phyloP scores from a whole-genome alignment of 805 yeast genomes.

The Hanseniaspora clermontiae region DNA sequence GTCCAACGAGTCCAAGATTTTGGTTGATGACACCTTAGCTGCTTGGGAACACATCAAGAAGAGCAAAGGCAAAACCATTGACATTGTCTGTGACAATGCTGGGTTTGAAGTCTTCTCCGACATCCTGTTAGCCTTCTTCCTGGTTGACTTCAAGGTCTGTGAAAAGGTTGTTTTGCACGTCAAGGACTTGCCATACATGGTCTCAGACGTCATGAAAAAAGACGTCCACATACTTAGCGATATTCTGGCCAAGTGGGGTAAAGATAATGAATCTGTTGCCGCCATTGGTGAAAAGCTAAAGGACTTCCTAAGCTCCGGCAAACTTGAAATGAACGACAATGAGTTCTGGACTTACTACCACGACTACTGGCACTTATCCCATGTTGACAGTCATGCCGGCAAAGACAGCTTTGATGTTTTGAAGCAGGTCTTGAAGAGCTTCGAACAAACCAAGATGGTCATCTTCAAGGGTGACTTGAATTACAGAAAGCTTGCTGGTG shows the following conservation, averaged over 20 bases:
- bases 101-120: constrained; percentile 95
- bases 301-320: constrained; percentile 35
- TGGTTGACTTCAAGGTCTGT: constrained; percentile 59
- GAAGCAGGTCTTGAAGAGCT: constrained; percentile 19
- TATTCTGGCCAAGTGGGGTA: constrained; percentile 4
- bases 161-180: constrained; percentile 65
- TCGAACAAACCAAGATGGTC: constrained; percentile 37
- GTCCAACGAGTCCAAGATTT: constrained; percentile 63
- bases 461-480: constrained; percentile 93
- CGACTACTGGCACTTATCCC: constrained; percentile 61
- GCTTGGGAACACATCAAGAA: constrained; percentile 47
- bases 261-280: constrained; percentile 31
- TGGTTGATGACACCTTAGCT: constrained; percentile 56
- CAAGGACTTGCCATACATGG: constrained; percentile 92
- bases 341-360: constrained; percentile 78
- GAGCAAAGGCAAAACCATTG: constrained; percentile 35
- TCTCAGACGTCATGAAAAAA: constrained; percentile 80
- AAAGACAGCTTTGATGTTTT: constrained; percentile 49
- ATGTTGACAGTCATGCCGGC: constrained; percentile 42
- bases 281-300: constrained; percentile 37
- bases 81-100: constrained; percentile 79
- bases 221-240: constrained; percentile 39
- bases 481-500: constrained; percentile 88
- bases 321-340: constrained; percentile 41
- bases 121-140: constrained; percentile 47